phyloP scores from a whole-genome alignment of 176 grass and related monocot species.

The Phragmites australis region DNA sequence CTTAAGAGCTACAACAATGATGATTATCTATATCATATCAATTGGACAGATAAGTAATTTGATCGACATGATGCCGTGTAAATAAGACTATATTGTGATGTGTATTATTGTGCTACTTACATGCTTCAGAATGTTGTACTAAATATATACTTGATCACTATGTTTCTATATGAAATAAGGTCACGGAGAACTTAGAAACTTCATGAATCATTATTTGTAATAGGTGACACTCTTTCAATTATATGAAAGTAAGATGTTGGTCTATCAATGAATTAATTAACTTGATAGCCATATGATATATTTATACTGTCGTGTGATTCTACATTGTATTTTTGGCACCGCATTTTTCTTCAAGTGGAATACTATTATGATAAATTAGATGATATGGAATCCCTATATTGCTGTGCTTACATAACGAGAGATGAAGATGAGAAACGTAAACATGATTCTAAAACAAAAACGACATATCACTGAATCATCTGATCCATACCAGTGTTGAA shows the following conservation, averaged over 20 bases:
- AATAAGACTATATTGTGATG: slow-evolving; percentile 42
- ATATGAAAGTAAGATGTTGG: slow-evolving; percentile 2
- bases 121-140: slow-evolving; percentile 35
- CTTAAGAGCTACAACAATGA: slow-evolving; percentile 43
- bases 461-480: background rate
- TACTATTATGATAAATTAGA: background rate
- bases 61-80: slow-evolving; percentile 39
- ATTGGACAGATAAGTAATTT: slow-evolving; percentile 50
- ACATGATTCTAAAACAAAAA: background rate
- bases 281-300: background rate
- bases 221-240: slow-evolving; percentile 25
- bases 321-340: background rate
- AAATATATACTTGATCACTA: slow-evolving; percentile 37
- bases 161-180: slow-evolving; percentile 43
- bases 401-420: background rate
- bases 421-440: background rate
- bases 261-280: slow-evolving; percentile 8
- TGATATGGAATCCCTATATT: background rate
- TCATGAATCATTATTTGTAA: slow-evolving; percentile 42
- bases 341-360: background rate
- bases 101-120: slow-evolving; percentile 39
- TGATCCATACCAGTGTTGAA: background rate
- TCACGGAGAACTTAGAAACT: slow-evolving; percentile 37
- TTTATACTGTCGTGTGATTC: slow-evolving; percentile 4
- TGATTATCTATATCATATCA: slow-evolving; percentile 32